Percentiles rank a stretch among this genome's conserved stretches.
Conservation (phyloP, 352 stramenopile species). For the Pythium plurisporium region DNA sequence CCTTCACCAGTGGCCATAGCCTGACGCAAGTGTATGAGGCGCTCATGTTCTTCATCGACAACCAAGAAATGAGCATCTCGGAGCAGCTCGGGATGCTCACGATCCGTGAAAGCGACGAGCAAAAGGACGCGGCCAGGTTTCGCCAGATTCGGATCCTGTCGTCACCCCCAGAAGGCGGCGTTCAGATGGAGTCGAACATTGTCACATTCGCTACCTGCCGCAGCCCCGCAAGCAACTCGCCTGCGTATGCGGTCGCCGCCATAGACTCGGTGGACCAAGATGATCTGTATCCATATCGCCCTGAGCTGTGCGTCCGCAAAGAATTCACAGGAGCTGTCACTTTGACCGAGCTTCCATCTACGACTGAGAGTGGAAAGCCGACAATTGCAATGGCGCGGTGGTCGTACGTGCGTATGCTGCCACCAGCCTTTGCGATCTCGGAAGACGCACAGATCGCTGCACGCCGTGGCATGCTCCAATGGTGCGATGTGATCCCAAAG, state of each 20-base stretch:
- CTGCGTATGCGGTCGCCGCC: no score
- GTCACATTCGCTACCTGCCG: no score
- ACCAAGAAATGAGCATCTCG: conserved; percentile 14
- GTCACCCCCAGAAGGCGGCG: no score
- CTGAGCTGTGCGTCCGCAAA: conserved; percentile 1
- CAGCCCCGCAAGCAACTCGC: no score
- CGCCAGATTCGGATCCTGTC: no score
- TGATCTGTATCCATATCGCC: conserved; percentile 19
- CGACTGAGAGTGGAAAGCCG: background rate
- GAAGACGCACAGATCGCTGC: background rate
- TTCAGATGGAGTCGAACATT: no score
- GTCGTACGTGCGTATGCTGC: background rate
- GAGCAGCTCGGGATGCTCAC: conserved; percentile 14
- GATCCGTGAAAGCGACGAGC: conserved; percentile 13
- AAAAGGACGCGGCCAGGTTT: no score
- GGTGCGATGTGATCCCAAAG: conserved; percentile 1
- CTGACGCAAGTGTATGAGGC: conserved; percentile 9
- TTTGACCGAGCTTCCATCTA: background rate
- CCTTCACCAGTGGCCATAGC: background rate
- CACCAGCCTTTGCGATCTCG: background rate
- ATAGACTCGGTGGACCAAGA: conserved; percentile 14
- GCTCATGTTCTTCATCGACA: conserved; percentile 5
- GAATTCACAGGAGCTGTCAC: background rate
- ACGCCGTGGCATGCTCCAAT: background rate
- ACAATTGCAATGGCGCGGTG: conserved; percentile 5